Percentiles rank a stretch among this genome's conserved stretches.
Conservation (phyloP, 106 monocot species). For the Posidonia australis region DNA sequence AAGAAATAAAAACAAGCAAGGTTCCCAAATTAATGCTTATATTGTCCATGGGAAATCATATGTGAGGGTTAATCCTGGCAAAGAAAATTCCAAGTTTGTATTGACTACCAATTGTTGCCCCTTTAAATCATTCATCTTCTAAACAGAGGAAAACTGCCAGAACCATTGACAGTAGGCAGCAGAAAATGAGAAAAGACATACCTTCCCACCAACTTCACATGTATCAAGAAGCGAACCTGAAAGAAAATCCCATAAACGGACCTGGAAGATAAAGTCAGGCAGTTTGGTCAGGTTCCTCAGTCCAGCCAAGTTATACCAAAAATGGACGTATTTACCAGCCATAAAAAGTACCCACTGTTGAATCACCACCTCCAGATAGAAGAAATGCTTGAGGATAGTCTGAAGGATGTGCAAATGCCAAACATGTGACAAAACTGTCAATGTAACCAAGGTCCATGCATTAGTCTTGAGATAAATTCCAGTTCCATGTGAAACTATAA, state of each 20-base stretch:
- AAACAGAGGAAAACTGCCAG: background rate
- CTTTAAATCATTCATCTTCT: too few species aligned
- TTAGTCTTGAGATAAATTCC: background rate
- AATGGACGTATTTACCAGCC: background rate
- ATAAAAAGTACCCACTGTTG: constrained; percentile 54
- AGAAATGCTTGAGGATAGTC: constrained; percentile 37
- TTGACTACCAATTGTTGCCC: too few species aligned
- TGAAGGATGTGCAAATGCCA: constrained; percentile 44
- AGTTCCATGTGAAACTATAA: background rate
- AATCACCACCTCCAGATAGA: constrained; percentile 91
- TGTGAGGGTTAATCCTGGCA: too few species aligned
- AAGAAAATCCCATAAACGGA: constrained; percentile 76
- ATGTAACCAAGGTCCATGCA: background rate
- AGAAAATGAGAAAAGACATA: constrained; percentile 10
- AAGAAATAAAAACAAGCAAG: too few species aligned
- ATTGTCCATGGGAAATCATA: too few species aligned
- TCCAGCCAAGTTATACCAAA: background rate
- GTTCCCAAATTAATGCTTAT: too few species aligned
- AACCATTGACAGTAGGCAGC: background rate
- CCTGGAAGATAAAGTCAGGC: constrained; percentile 33
- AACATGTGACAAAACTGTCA: constrained; percentile 78
- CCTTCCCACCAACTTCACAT: constrained; percentile 58
- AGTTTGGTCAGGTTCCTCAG: background rate
- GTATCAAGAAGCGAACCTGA: constrained; percentile 69
- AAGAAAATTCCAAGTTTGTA: too few species aligned